Conservation (phyloP, 2,329 filamentous ascomycete genomes). For the Xylaria sp. region DNA sequence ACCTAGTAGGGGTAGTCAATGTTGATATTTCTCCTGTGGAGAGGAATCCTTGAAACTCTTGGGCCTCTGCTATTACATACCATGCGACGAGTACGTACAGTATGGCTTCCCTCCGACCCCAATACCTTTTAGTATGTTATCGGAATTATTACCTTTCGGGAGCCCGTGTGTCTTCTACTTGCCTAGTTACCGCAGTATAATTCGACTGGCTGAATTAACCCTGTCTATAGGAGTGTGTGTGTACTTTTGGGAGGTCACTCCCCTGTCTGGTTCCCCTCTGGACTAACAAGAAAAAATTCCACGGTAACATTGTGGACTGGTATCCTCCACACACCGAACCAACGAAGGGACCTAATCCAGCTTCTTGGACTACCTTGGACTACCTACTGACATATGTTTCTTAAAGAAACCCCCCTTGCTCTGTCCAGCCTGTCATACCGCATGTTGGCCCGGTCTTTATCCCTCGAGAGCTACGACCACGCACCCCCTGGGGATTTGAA, state of each 20-base stretch:
- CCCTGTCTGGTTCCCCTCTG: conserved; percentile 44
- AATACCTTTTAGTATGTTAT: conserved; percentile 17
- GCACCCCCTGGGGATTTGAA: conserved; percentile 45
- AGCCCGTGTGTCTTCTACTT: conserved; percentile 44
- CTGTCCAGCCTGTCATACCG: conserved; percentile 51
- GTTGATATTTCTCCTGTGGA: conserved; percentile 17
- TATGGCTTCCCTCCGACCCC: conserved; percentile 19
- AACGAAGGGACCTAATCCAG: conserved; percentile 44
- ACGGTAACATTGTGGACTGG: conserved; percentile 48
- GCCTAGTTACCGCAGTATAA: conserved; percentile 23
- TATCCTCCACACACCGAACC: conserved; percentile 46
- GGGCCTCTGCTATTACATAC: conserved; percentile 4
- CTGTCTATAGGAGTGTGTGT: conserved; percentile 39
- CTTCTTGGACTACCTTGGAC: conserved; percentile 43
- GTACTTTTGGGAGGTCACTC: conserved; percentile 39
- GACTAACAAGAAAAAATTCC: conserved; percentile 43
- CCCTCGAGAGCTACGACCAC: conserved; percentile 45
- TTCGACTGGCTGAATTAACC: conserved; percentile 40
- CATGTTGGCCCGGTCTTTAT: conserved; percentile 43
- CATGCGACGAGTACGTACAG: background rate
- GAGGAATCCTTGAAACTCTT: conserved; percentile 15
- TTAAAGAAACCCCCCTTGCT: conserved; percentile 46
- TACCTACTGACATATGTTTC: conserved; percentile 45
- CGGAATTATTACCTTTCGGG: conserved; percentile 32
- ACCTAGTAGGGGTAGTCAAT: conserved; percentile 29